phyloP scores from a whole-genome alignment of 208 protist genomes.

The Trypanosomatidae sp. region DNA sequence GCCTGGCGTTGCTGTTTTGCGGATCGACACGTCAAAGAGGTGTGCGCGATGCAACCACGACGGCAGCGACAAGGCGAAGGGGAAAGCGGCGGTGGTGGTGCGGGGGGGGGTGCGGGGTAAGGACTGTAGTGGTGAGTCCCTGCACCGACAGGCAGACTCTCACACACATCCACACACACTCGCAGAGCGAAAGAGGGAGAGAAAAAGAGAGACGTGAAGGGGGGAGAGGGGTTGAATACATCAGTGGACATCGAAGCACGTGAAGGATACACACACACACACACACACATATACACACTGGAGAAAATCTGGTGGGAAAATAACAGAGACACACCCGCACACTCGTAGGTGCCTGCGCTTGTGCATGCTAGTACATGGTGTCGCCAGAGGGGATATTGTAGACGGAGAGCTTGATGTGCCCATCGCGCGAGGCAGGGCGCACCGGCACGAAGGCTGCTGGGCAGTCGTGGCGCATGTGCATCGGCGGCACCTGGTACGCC shows the following conservation, averaged over 20 bases:
- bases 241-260: background rate
- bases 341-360: background rate
- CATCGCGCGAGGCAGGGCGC: constrained; percentile 75
- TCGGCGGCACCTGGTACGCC: constrained; percentile 63
- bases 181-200: background rate
- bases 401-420: constrained; percentile 87
- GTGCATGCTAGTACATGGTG: constrained; percentile 32
- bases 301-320: background rate
- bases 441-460: constrained; percentile 65
- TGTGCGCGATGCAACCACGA: background rate
- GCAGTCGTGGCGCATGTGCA: constrained; percentile 65
- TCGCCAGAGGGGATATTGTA: constrained; percentile 84
- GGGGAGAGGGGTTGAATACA: background rate
- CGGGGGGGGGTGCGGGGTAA: background rate
- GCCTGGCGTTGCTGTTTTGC: background rate
- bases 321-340: too few relatives aligned
- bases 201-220: background rate
- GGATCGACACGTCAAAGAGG: background rate
- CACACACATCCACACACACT: background rate
- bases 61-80: background rate
- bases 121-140: background rate
- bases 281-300: background rate
- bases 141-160: background rate
- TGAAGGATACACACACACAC: constrained; percentile 1
- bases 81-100: background rate